phyloP scores from a whole-genome alignment of 2,329 filamentous ascomycete genomes.

The Nemania sp. region DNA sequence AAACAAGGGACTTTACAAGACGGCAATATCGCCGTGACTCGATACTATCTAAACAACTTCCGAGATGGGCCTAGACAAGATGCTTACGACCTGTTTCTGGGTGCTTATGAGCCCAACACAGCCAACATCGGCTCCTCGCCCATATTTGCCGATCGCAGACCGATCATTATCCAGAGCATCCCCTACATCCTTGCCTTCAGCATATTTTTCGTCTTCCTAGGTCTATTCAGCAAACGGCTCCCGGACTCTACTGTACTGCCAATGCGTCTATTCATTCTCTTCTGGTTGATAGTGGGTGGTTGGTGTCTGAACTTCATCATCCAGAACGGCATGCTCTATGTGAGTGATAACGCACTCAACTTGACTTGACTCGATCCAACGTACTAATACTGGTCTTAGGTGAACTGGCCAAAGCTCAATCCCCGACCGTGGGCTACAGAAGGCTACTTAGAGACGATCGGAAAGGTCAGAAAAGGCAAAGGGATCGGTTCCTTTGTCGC shows the following conservation, averaged over 20 bases:
- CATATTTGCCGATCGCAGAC: slow-evolving; percentile 83
- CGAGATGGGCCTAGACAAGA: slow-evolving; percentile 92
- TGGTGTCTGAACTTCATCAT: slow-evolving; percentile 80
- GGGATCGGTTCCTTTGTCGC: slow-evolving; percentile 77
- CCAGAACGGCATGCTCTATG: slow-evolving; percentile 88
- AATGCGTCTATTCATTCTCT: slow-evolving; percentile 77
- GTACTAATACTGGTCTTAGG: slow-evolving; percentile 56
- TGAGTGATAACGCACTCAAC: slow-evolving; percentile 60
- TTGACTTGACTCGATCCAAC: neutral
- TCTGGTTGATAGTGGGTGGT: slow-evolving; percentile 72
- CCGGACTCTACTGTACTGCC: slow-evolving; percentile 80
- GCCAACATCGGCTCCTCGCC: slow-evolving; percentile 71
- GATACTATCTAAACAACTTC: slow-evolving; percentile 95
- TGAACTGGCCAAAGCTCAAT: slow-evolving; percentile 98
- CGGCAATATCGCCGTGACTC: slow-evolving; percentile 81
- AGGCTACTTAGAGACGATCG: slow-evolving; percentile 84
- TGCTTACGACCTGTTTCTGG: slow-evolving; percentile 92
- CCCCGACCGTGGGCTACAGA: slow-evolving; percentile 85
- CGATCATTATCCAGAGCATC: slow-evolving; percentile 87
- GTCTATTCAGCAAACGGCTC: slow-evolving; percentile 70
- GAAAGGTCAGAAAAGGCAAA: slow-evolving; percentile 79
- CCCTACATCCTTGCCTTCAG: slow-evolving; percentile 89
- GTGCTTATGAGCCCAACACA: slow-evolving; percentile 76
- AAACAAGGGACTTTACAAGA: slow-evolving; percentile 85
- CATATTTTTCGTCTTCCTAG: slow-evolving; percentile 79